Evolutionary conservation across 2,329 filamentous ascomycete species (phyloP), one percentile per base, ranked within the genome.

Genomic region (Neofusicoccum ribis): DNA sequence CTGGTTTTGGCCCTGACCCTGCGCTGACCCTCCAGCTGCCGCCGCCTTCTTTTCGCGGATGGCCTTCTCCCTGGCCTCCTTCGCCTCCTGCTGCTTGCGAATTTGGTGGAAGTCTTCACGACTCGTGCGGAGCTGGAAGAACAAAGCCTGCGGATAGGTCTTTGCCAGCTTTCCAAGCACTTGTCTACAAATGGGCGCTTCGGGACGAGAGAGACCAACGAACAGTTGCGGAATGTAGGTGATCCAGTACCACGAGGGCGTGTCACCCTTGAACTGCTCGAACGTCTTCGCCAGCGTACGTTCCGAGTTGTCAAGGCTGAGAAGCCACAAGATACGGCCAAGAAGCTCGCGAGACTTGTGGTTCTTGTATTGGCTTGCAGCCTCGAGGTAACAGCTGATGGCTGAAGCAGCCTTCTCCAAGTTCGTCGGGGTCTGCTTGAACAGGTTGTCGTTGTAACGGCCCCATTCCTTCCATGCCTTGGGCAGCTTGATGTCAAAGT

Each of bases 401-500:
- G 96, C 95, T 75, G 96, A 95, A 69, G 92, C 90, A 5, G 94
- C 96, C 67, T 91, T 88, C 67, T 90, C 90, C 63, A 96, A 84
- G 73, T 97, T 91, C 4, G 84, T 82, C 0, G 93, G 90, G 69
- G 97, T 91, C 63, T 93, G 90, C 80, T 97, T 98, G 84, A 98
- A 99, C 64, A 95, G 90, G 70, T 92, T 89, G 76, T 99, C 95
- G 73, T 96, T 98, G 83, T 97, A 99, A 73, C 96, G 93, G 59
- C 95, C 95, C 95, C 95, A 99, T 81, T 99, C 95, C 15, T 95
- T 94, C 95, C 95, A 99, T 3, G 95, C 95, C 80, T 99, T 99
- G 3, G 95, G 91, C 58, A 97, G 87, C 70, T 93, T 91, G 70
- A 99, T 92, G 72, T 99, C 96, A 71, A 97, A 98, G 80, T 94